Base-by-base conservation (phyloP, 805 yeast genomes). In the Metschnikowia lunata region DNA sequence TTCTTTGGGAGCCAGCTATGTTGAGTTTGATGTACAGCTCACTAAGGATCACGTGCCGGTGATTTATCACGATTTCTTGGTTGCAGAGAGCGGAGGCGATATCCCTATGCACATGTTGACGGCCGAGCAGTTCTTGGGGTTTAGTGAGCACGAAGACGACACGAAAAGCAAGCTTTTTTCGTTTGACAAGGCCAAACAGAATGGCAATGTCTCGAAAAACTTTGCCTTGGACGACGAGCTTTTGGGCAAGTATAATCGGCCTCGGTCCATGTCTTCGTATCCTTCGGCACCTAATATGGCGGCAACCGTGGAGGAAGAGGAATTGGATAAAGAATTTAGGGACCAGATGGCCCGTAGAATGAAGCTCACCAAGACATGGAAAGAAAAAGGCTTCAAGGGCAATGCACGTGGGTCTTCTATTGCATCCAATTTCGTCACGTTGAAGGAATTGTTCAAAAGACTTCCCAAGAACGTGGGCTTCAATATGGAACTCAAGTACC, bases 31-130 rank as follows among this genome's bases (percentile, higher is more conserved):
- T 64, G 98, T 91, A 37, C 98, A 91, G 61, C 71, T 91, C 54
- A 91, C 98, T 12, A 88, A 89, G 59, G 98, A 91, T 62, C 73
- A 74, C 51, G 82, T 88, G 9, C 97, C 98, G 2, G 98, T 91
- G 7, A 85, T 91, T 27, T 91, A 91, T 59, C 98, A 91, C 63
- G 98, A 91, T 61, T 91, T 91, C 59, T 62, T 88, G 35, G 97
- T 91, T 39, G 95, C 96, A 2, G 98, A 91, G 59, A 82, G 96
- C 6, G 98, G 98, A 13, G 88, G 87, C 40, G 98, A 91, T 66
- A 84, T 90, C 39, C 97, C 98, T 4, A 90, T 91, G 97, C 96
- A 90, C 64, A 80, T 84, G 27, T 69, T 91, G 58, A 90, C 98
- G 0, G 71, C 82, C 23, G 97, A 91, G 60, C 98, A 91, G 63